Evolutionary conservation across 225 moss, liverwort and hornwort species (phyloP).

Genomic region (Physcomitrellopsis africana): DNA sequence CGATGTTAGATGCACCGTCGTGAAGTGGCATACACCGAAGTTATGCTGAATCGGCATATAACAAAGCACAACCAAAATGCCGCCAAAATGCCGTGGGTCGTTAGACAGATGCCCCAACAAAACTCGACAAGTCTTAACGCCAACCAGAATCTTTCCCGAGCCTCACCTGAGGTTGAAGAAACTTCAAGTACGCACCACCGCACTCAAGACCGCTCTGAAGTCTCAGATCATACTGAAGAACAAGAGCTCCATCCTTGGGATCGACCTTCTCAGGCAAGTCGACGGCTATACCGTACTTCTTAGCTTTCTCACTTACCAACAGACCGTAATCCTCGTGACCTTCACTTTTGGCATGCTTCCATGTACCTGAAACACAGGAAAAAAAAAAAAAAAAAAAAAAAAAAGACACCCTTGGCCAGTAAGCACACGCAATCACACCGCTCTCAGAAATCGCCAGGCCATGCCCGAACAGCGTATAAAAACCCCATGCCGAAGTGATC

Average conservation of each 20-base stretch:
- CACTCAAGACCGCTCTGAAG: conserved; percentile 89
- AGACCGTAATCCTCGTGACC: conserved; percentile 91
- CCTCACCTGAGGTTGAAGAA: conserved; percentile 69
- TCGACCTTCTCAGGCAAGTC: conserved; percentile 84
- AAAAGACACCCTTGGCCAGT: not conserved
- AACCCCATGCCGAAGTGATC: too few species aligned
- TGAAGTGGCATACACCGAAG: too few species aligned
- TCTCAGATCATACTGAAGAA: conserved; percentile 92
- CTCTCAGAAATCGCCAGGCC: not conserved
- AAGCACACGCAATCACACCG: not conserved
- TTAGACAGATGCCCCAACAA: not conserved
- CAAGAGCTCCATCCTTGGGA: conserved; percentile 73
- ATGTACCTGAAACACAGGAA: conserved; percentile 53
- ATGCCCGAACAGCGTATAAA: too few species aligned
- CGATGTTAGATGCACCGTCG: too few species aligned
- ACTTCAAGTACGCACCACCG: conserved; percentile 95
- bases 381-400: not conserved
- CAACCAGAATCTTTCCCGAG: not conserved
- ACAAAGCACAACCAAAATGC: not conserved
- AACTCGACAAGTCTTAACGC: not conserved
- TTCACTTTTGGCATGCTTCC: conserved; percentile 88
- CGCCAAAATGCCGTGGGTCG: too few species aligned
- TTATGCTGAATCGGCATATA: too few species aligned
- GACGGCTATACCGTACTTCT: conserved; percentile 96
- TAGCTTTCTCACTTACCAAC: conserved; percentile 88